Base-by-base conservation (phyloP, 805 yeast genomes). In the Candida jianshihensis region DNA sequence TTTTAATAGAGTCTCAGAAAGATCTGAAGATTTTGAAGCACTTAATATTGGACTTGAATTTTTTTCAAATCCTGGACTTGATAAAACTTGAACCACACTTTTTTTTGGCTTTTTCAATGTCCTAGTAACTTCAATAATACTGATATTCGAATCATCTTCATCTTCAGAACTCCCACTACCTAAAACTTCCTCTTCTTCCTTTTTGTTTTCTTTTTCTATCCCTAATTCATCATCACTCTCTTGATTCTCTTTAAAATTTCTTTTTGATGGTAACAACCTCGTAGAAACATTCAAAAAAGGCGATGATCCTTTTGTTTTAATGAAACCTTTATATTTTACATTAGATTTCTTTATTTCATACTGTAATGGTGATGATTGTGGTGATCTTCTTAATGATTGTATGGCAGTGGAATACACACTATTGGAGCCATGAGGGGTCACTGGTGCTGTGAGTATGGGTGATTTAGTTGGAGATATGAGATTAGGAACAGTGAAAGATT, bases 81-180 rank as follows among this genome's bases (percentile, higher is more conserved):
- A 50, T 3, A 43, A 44, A 1, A 51, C 56, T 35, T 51, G 56
- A 15, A 51, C 12, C 5, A 47, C 42, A 19, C 41, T 40, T 3
- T 25, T 19, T 19, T 39, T 36, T 5, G 28, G 27, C 26, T 37
- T 48, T 30, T 49, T 53, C 10, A 48, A 34, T 1, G 46, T 44
- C 26, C 54, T 37, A n/a, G 52, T 49, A 10, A 53, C 50, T 30
- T 51, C 58, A 27, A 53, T 49, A 13, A 53, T 39, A 34, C 56
- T 51, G 17, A 44, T 35, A 20, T 47, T 47, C 12, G 44, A 42
- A 22, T 42, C 50, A 28, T 46, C 53, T 34, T 46, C 55, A 25
- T 47, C 52, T n/a, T 46, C 49, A 6, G 53, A 46, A 19, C 49
- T 39, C 22, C 47, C 51, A 15, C 51, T 40, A 22, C 47, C 51